Base-by-base conservation (phyloP, 805 yeast species). In the Komagataella pseudopastoris region DNA sequence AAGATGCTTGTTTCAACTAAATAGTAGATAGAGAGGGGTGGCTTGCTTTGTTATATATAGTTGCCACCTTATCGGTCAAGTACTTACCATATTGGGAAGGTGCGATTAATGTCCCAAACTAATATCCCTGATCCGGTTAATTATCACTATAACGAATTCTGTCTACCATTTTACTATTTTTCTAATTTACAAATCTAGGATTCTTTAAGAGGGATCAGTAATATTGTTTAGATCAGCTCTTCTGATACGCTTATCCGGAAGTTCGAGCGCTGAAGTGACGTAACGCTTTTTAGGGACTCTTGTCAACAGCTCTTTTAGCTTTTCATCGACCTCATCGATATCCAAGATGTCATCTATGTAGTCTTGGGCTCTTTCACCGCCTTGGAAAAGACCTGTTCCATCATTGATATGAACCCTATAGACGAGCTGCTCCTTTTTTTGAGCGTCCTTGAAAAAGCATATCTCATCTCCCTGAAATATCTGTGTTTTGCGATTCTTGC, bases 391-490 rank as follows among this genome's bases (percentile, higher is more conserved):
- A 1, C 90, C 90, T 0, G 88, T 81, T 1, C 76, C 64, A 56
- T 84, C 89, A 50, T 71, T 68, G 23, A 84, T 69, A 12, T 67
- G 62, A 3, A 84, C 76, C 47, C 63, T 64, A 59, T 78, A 85
- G 2, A 80, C 76, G 57, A 85, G 66, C 49, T 65, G 71, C 46
- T 80, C 80, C 10, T 71, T 65, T 16, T 77, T 68, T 5, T 70
- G 68, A 22, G 66, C 74, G 61, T 88, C 96, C 51, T 75, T 72
- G 56, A 88, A 82, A 17, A 88, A 67, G 58, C 79, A 79, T 4
- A 89, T 64, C 36, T 67, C 70, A 62, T 88, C 96, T 0, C 84
- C 84, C 54, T 83, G 71, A 58, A 71, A 78, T 0, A 90, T 59
- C 51, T 78, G 72, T 0, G 72, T 74, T 58, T 86, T 87, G 36